phyloP scores from a whole-genome alignment of 345 rosid species.

The Linum usitatissimum region DNA sequence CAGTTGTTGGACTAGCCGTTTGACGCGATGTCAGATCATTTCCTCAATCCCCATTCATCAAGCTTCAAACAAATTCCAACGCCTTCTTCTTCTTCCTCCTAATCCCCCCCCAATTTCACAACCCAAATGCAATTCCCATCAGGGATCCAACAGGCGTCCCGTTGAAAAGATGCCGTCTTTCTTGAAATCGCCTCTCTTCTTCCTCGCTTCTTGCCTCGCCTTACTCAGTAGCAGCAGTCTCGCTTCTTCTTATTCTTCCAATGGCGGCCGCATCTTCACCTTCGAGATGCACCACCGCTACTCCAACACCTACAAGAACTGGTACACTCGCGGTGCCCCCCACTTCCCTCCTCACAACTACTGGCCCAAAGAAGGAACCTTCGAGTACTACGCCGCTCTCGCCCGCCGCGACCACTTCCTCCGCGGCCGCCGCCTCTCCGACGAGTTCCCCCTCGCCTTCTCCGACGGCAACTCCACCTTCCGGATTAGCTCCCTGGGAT shows the following conservation, averaged over 20 bases:
- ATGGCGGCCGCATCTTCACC: constrained; percentile 59
- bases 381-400: constrained; percentile 58
- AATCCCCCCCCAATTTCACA: not conserved
- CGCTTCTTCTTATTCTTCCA: constrained; percentile 12
- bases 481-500: constrained; percentile 69
- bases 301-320: constrained; percentile 51
- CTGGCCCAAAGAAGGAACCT: constrained; percentile 54
- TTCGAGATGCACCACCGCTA: constrained; percentile 77
- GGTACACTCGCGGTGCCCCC: constrained; percentile 29
- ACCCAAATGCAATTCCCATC: not conserved
- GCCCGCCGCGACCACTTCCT: constrained; percentile 49
- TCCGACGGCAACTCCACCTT: constrained; percentile 65
- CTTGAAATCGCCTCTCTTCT: constrained; percentile 22
- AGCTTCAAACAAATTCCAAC: too few species aligned
- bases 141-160: not conserved
- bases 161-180: constrained; percentile 20
- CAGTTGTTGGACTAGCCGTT: too few species aligned
- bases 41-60: too few species aligned
- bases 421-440: constrained; percentile 44
- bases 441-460: constrained; percentile 40
- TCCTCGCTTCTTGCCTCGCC: constrained; percentile 23
- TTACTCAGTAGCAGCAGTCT: constrained; percentile 16
- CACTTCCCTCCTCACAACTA: constrained; percentile 22
- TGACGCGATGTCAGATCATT: too few species aligned
- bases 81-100: too few species aligned